Evolutionary conservation across 169 alveolate genomes (phyloP).

Genomic region (Plasmodium yoelii): DNA sequence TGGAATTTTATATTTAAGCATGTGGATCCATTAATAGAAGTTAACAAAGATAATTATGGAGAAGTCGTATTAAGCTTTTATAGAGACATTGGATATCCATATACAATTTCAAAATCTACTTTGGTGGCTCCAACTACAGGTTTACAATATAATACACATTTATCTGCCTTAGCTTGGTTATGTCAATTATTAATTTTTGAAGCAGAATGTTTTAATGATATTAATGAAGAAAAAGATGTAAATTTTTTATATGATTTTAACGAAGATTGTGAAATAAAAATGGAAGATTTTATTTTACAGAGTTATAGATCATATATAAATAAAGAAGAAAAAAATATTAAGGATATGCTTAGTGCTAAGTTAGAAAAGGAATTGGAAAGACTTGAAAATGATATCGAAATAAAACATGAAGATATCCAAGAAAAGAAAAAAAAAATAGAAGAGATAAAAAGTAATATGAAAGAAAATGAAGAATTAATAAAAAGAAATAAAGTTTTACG

Average conservation of each 20-base stretch:
- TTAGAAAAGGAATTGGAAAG: constrained; percentile 48
- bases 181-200: constrained; percentile 87
- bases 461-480: constrained; percentile 71
- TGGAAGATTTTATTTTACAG: constrained; percentile 67
- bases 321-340: constrained; percentile 49
- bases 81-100: constrained; percentile 85
- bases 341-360: constrained; percentile 49
- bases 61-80: constrained; percentile 78
- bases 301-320: constrained; percentile 55
- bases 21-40: constrained; percentile 74
- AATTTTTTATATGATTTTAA: constrained; percentile 73
- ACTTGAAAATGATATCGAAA: constrained; percentile 24
- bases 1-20: constrained; percentile 77
- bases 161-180: constrained; percentile 87
- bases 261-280: constrained; percentile 59
- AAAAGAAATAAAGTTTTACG: constrained; percentile 65
- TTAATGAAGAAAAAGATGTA: constrained; percentile 77
- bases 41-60: constrained; percentile 75
- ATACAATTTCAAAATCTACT: constrained; percentile 84
- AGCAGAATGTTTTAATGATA: constrained; percentile 82
- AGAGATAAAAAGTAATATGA: constrained; percentile 67
- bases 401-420: constrained; percentile 53
- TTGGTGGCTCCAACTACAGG: constrained; percentile 89
- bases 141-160: constrained; percentile 86
- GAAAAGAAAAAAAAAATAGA: constrained; percentile 70